Conservation (phyloP, 2,329 filamentous ascomycete genomes). For the Didymella exigua region DNA sequence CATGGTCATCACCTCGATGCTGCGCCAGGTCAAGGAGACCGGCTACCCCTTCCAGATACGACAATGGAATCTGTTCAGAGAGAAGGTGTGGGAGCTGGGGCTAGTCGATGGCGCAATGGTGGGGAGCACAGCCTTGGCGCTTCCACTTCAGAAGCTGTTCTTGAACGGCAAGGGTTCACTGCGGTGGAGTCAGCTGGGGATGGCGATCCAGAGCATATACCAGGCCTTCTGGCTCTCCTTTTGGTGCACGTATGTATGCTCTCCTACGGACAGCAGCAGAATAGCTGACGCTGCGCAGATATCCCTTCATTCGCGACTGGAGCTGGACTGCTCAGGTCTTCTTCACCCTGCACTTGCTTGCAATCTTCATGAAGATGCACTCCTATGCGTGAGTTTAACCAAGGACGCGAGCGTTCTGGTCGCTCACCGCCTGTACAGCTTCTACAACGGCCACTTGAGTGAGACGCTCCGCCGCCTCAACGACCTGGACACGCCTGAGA, state of each 20-base stretch:
- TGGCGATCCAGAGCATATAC: conserved; percentile 80
- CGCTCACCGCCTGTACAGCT: conserved; percentile 49
- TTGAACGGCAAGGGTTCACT: conserved; percentile 62
- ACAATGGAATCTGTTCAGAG: conserved; percentile 86
- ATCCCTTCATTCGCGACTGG: conserved; percentile 87
- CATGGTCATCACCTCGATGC: conserved; percentile 93
- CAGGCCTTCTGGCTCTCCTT: conserved; percentile 78
- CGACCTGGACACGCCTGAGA: conserved; percentile 78
- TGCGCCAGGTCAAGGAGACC: conserved; percentile 92
- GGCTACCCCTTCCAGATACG: conserved; percentile 82
- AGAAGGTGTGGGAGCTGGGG: conserved; percentile 86
- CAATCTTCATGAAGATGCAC: conserved; percentile 98
- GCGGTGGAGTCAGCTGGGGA: conserved; percentile 78
- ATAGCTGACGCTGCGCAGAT: conserved; percentile 47
- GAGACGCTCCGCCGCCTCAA: conserved; percentile 82
- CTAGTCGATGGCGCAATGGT: conserved; percentile 88
- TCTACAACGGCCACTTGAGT: conserved; percentile 95
- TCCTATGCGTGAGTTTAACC: conserved; percentile 69
- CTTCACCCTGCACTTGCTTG: conserved; percentile 86
- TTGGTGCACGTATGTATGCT: conserved; percentile 69
- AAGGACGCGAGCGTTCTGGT: background rate
- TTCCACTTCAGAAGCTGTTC: conserved; percentile 75
- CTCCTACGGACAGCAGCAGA: no score
- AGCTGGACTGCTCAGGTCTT: conserved; percentile 98
- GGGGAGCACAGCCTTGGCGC: conserved; percentile 69